phyloP scores from a whole-genome alignment of 805 yeast species.

The Sugiyamaella americana region DNA sequence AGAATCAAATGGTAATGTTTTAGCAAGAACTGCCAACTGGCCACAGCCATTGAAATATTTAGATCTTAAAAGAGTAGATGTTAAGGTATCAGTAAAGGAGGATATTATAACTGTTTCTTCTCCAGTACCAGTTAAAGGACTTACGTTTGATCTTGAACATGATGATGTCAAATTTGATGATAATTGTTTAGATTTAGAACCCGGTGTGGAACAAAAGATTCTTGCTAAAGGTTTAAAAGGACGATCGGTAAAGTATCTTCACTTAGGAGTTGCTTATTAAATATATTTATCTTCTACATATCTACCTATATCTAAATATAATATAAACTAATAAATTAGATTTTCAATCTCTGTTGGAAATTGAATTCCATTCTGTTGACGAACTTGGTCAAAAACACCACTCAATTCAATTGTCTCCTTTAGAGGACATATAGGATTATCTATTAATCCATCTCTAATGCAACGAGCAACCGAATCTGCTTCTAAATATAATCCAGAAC shows the following conservation, averaged over 20 bases:
- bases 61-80: constrained; percentile 24
- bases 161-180: constrained; percentile 11
- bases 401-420: constrained; percentile 6
- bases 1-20: constrained; percentile 14
- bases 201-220: constrained; percentile 13
- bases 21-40: constrained; percentile 39
- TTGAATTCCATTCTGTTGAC: constrained; percentile 4
- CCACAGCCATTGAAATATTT: constrained; percentile 43
- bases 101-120: constrained; percentile 4
- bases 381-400: constrained; percentile 9
- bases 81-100: neutral
- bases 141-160: constrained; percentile 7
- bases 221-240: constrained; percentile 8
- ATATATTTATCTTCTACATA: neutral
- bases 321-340: neutral
- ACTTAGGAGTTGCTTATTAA: constrained; percentile 2
- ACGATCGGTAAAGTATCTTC: constrained; percentile 3
- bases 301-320: neutral
- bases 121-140: constrained; percentile 9
- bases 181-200: constrained; percentile 10
- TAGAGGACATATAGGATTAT: constrained; percentile 5
- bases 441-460: neutral
- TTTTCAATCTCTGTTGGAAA: constrained; percentile 2
- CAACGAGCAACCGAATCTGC: neutral
- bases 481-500: constrained; percentile 4